Base-by-base conservation (phyloP, 805 yeast genomes). In the Kazachstania bromeliacearum region DNA sequence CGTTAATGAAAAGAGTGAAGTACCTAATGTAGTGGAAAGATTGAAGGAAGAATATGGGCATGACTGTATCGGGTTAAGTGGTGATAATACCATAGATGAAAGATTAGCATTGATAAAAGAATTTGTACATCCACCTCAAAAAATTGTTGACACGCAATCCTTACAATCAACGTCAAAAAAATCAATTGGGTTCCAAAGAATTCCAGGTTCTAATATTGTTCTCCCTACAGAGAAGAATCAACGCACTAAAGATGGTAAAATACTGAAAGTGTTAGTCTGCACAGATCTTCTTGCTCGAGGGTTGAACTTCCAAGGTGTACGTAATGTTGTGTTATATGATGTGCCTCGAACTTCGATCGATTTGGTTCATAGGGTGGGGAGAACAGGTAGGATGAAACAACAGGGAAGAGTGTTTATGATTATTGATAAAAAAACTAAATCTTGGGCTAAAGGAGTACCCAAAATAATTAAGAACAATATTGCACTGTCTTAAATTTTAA, bases 261-360 rank as follows among this genome's bases (percentile, higher is more conserved):
- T n/a, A n/a, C 54, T 85, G 40, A 79, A 80, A 48, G 80, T 89
- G 0, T 65, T 92, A 22, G 77, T 89, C 0, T 81, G 95, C 16
- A 87, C 97, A 0, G 98, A 89, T 59, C 65, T 92, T 30, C 67
- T 85, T 39, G 88, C 96, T 1, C 68, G 98, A 51, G 98, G 98
- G 2, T 62, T 92, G 38, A 89, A 89, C 51, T 87, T 92, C 60
- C 70, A 72, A 37, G 82, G 82, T 13, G 75, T 92, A 21, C 71
- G 87, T 46, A 87, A 87, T 48, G 84, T 89, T 9, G 68, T 89
- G 19, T 62, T 92, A 34, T 80, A 79, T 63, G 96, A 89, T 53
- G 74, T 87, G 31, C 98, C 98, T 5, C 71, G 72, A 36, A 78
- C 81, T 12, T 74, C 96, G 0, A 78, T 85, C 14, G 97, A 89